Conservation (phyloP, 306 rosid genomes). For the Cucumis melo region DNA sequence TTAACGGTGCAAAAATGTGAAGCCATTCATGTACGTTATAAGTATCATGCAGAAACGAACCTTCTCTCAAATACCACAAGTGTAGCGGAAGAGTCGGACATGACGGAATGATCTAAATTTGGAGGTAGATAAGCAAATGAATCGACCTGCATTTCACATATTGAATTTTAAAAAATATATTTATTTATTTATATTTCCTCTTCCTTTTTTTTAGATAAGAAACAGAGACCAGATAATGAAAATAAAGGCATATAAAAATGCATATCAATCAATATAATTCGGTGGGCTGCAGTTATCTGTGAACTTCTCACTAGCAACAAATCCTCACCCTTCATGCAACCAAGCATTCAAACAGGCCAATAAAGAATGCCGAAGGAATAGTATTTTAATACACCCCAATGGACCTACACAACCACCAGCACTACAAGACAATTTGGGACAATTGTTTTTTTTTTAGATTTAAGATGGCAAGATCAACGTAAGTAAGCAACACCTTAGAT, state of each 20-base stretch:
- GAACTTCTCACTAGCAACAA: neutral
- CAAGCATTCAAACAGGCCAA: neutral
- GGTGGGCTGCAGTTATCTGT: neutral
- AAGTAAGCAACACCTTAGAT: no score
- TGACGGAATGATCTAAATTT: constrained; percentile 37
- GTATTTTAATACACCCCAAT: no score
- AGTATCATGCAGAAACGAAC: constrained; percentile 21
- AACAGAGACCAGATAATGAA: neutral
- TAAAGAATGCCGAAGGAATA: neutral
- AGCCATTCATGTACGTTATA: constrained; percentile 5
- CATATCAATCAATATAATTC: neutral
- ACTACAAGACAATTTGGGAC: no score
- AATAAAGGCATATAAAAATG: neutral
- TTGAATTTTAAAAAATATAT: neutral
- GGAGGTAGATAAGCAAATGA: constrained; percentile 82
- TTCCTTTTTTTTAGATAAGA: no score
- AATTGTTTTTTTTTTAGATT: no score
- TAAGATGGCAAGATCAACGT: no score
- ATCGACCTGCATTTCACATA: constrained; percentile 50
- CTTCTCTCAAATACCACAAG: no score
- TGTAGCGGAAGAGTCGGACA: no score
- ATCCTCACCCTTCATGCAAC: neutral
- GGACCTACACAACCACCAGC: no score
- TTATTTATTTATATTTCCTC: no score
- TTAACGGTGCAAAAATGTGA: neutral